Evolutionary conservation across 2,329 filamentous ascomycete species (phyloP).

Genomic region (Ophiognomonia clavigignenti-juglandacearum): DNA sequence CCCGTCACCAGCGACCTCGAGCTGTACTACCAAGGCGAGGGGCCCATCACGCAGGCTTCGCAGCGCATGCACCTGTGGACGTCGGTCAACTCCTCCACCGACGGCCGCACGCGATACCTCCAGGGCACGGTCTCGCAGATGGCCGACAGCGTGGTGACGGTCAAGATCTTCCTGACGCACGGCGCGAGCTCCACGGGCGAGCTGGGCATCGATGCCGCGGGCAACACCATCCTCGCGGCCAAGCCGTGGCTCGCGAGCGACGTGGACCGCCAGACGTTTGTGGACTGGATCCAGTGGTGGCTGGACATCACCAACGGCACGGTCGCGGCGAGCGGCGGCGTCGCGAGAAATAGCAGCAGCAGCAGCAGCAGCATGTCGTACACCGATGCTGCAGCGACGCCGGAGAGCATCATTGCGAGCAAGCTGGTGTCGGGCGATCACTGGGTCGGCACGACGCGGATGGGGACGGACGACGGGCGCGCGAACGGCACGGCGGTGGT

Average conservation of each 20-base stretch:
- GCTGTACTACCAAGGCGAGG: slow-evolving; percentile 20
- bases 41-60: slow-evolving; percentile 20
- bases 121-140: slow-evolving; percentile 20
- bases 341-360: too few relatives aligned
- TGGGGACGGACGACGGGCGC: too few relatives aligned
- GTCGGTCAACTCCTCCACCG: slow-evolving; percentile 18
- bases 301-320: slow-evolving; percentile 9
- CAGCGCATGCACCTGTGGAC: slow-evolving; percentile 22
- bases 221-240: slow-evolving; percentile 20
- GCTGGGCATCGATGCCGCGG: slow-evolving; percentile 19
- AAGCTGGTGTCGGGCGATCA: slow-evolving; percentile 8
- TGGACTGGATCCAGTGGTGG: slow-evolving; percentile 12
- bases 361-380: slow-evolving; percentile 4
- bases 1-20: slow-evolving; percentile 15
- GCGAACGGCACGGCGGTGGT: too few relatives aligned
- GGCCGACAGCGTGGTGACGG: slow-evolving; percentile 17
- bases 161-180: slow-evolving; percentile 22
- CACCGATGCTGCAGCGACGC: not conserved
- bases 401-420: slow-evolving; percentile 3
- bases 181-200: slow-evolving; percentile 21
- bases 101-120: slow-evolving; percentile 21
- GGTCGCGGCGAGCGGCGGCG: too few relatives aligned
- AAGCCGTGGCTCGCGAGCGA: slow-evolving; percentile 20
- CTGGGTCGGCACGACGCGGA: slow-evolving; percentile 39
- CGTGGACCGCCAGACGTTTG: slow-evolving; percentile 18